Evolutionary conservation across 2,329 filamentous ascomycete genomes (phyloP).

Genomic region (Colletotrichum horii): DNA sequence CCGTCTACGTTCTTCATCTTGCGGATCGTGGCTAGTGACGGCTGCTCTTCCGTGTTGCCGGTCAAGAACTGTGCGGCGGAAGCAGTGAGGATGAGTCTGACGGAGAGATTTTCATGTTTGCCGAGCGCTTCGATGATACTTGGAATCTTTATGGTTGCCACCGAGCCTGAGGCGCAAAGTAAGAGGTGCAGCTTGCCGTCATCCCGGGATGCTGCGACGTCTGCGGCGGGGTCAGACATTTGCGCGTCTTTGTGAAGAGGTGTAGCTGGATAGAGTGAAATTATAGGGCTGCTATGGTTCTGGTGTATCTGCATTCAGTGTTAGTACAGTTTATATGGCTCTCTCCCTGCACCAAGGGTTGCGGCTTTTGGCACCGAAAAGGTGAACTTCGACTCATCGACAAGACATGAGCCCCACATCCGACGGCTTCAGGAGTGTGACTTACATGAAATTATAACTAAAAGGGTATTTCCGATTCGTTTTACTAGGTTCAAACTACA

Average conservation of each 20-base stretch:
- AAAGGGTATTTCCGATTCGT: too few relatives aligned
- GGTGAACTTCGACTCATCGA: not conserved
- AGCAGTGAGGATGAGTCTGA: constrained; percentile 82
- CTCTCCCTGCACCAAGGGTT: not conserved
- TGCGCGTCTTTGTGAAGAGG: not conserved
- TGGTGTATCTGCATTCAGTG: not conserved
- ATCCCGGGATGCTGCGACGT: constrained; percentile 7
- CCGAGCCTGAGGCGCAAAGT: constrained; percentile 9
- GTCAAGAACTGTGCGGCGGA: constrained; percentile 77
- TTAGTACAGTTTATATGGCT: not conserved
- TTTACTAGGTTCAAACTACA: not conserved
- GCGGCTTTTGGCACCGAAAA: not conserved
- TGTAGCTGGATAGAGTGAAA: not conserved
- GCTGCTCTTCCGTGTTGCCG: constrained; percentile 80
- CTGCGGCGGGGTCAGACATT: constrained; percentile 17
- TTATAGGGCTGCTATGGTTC: not conserved
- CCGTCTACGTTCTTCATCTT: constrained; percentile 75
- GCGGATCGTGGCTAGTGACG: constrained; percentile 64
- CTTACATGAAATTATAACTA: too few relatives aligned
- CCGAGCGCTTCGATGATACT: constrained; percentile 67
- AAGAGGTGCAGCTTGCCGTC: constrained; percentile 19
- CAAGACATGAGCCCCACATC: not conserved
- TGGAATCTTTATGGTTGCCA: constrained; percentile 82
- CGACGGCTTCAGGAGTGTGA: not conserved
- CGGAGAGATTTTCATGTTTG: constrained; percentile 64